Evolutionary conservation across 176 grass and related monocot genomes (phyloP).

Genomic region (Hordeum marinum): DNA sequence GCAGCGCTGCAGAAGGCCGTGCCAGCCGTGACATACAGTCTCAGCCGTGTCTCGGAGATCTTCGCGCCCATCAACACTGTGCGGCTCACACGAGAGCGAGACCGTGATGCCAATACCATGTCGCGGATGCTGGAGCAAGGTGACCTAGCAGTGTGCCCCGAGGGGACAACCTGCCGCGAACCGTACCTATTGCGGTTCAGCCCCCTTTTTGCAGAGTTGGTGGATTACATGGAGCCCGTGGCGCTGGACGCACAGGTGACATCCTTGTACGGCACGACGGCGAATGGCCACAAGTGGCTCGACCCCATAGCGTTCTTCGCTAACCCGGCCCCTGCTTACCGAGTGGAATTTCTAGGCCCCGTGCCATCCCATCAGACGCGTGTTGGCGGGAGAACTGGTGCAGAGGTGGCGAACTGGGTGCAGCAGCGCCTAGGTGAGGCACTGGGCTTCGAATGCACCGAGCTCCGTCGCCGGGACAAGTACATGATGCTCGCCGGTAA

Average conservation of each 20-base stretch:
- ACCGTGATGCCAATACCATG: conserved; percentile 62
- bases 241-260: conserved; percentile 64
- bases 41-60: conserved; percentile 55
- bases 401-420: conserved; percentile 74
- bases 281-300: conserved; percentile 80
- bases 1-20: conserved; percentile 45
- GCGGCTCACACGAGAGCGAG: conserved; percentile 61
- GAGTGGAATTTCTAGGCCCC: conserved; percentile 51
- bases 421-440: conserved; percentile 58
- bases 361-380: conserved; percentile 50
- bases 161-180: conserved; percentile 93
- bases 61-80: conserved; percentile 78
- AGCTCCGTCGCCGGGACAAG: conserved; percentile 66
- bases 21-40: conserved; percentile 76
- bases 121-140: conserved; percentile 44
- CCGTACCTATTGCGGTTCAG: conserved; percentile 86
- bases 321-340: conserved; percentile 58
- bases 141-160: conserved; percentile 68
- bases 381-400: conserved; percentile 35
- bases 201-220: conserved; percentile 81
- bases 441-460: conserved; percentile 74
- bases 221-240: conserved; percentile 74
- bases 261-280: conserved; percentile 67
- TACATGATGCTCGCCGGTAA: conserved; percentile 92
- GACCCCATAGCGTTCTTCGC: conserved; percentile 75